Base-by-base conservation (phyloP, 129 eudicot genomes). In the Calendula officinalis region DNA sequence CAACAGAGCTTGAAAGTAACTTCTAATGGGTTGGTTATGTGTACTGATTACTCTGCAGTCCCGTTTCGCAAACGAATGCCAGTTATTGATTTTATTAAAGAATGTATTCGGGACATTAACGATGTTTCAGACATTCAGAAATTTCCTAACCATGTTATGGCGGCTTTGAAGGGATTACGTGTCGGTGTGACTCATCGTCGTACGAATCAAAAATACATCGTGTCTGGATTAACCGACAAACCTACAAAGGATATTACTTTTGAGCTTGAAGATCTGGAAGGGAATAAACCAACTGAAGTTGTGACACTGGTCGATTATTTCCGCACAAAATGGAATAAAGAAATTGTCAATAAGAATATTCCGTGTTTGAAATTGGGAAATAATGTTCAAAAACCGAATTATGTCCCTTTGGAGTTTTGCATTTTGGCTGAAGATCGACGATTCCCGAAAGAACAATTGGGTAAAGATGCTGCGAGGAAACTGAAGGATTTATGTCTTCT, bases 151-250 rank as follows among this genome's bases (percentile, higher is more conserved):
- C 36, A 56, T 0, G 84, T 88, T 7, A 3, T 38, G 7, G 2
- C 8, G 7, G 82, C 83, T 6, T 60, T 88, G 66, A 75, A 66
- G 43, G 90, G 95, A 10, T 56, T 85, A 69, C 76, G 75, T 49
- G 91, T 89, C 7, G 67, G 45, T 22, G 97, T 89, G 34, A 82
- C 60, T 50, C 97, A 89, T 69, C 91, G 97, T 33, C n/a, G n/a
- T 0, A 89, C 95, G 1, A 83, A 79, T 0, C 90, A 85, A 71
- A 85, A 82, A 76, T 89, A 66, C 50, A 62, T 63, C 1, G 76
- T 89, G 7, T 30, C 70, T 5, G 87, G 95, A 30, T 66, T 89
- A 12, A 73, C 95, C 0, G 64, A 67, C 0, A 5, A 76, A 36
- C 63, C 16, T 5, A 71, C 97, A 0, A 42, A 50, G 37, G 82